Base-by-base conservation (phyloP, 257 asterid genomes). In the Salvia rosmarinus region DNA sequence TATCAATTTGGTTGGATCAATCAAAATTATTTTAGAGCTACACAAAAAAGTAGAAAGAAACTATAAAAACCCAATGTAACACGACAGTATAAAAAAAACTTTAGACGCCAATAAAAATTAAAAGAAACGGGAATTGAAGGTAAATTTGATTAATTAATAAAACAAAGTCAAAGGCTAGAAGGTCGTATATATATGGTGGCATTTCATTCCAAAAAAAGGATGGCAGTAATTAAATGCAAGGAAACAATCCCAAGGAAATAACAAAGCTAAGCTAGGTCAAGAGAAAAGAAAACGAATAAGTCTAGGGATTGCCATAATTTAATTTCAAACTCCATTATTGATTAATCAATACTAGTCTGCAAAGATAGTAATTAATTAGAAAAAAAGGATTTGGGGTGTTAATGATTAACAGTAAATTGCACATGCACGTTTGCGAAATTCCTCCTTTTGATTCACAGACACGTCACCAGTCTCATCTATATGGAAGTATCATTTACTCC, bases 201-300 rank as follows among this genome's bases (percentile, higher is more conserved):
- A 51, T 30, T 64, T 39, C 50, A 68, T 52, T 19, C 69, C 62
- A 5, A 14, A 3, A 49, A 68, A 66, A 49, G 65, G 69, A 57
- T 43, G 32, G 30, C 30, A 28, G 7, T 71, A 19, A 76, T 63
- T 74, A 64, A 77, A 70, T 71, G 56, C 63, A 60, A 64, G 39
- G 50, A 52, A 80, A 82, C 68, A 75, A 80, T 85, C 86, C 90
- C 87, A 67, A 83, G 77, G 75, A 73, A 65, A 74, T 70, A 75
- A 79, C 52, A 39, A 43, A 28, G 30, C 8, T 86, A 64, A 84
- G 88, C 85, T 54, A 81, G 57, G 74, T 58, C 71, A 25, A 57
- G 46, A 21, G 49, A 51, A 46, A 4, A 28, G 25, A 13, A 67
- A 60, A 46, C 8, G 0, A 66, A 67, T 69, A 19, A 74, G 54